Conservation (phyloP, 192 early-diverging fungal species). For the Podila epicladia region DNA sequence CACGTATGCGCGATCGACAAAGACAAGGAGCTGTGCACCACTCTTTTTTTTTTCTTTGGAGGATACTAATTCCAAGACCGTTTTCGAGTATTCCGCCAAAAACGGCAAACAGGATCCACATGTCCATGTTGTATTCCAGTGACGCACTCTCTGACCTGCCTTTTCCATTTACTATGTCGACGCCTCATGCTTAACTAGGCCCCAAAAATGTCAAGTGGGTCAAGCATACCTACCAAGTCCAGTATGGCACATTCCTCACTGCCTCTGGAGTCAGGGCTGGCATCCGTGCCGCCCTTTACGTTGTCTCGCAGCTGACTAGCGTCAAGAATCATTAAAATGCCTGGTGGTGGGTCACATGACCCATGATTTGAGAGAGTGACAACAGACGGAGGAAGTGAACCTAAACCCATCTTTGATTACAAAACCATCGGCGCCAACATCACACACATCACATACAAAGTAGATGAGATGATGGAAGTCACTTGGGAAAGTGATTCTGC, state of each 20-base stretch:
- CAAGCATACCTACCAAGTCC: slow-evolving; percentile 58
- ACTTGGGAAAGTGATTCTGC: too few species aligned
- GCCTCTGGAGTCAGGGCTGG: slow-evolving; percentile 57
- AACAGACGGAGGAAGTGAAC: too few species aligned
- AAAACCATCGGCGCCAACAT: too few species aligned
- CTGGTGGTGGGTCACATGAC: too few species aligned
- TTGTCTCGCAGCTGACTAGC: slow-evolving; percentile 25
- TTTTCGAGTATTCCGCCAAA: slow-evolving; percentile 6
- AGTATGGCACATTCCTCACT: slow-evolving; percentile 56
- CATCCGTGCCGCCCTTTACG: slow-evolving; percentile 35
- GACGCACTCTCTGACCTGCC: too few species aligned
- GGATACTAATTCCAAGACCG: background rate
- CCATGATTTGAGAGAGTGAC: too few species aligned
- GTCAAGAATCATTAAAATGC: too few species aligned
- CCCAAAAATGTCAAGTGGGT: slow-evolving; percentile 60
- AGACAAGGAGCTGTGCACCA: background rate
- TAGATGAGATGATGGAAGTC: too few species aligned
- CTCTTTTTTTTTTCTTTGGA: background rate
- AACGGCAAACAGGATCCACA: background rate
- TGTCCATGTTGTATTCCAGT: background rate
- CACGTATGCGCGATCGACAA: too few species aligned
- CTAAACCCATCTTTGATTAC: too few species aligned
- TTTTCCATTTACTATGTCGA: background rate
- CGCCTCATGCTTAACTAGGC: background rate
- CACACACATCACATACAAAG: too few species aligned